Conservation (phyloP, 352 stramenopile genomes). For the Thalassiosira livingstoniorum region DNA sequence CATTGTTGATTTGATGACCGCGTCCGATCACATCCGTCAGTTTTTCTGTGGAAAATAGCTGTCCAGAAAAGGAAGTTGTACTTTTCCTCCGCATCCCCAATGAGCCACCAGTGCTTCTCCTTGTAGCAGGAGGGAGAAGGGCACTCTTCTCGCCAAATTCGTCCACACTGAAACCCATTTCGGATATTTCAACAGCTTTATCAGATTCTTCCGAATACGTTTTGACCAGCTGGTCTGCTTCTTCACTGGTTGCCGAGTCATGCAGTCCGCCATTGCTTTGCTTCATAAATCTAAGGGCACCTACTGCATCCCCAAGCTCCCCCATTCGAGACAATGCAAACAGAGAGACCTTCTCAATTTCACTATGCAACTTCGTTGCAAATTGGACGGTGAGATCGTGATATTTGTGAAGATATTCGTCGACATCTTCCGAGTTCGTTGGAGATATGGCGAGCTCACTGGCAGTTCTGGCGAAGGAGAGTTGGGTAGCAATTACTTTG, state of each 20-base stretch:
- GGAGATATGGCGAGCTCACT: constrained; percentile 4
- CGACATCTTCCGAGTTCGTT: not conserved
- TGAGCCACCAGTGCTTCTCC: not conserved
- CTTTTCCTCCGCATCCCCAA: not conserved
- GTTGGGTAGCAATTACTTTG: constrained; percentile 11
- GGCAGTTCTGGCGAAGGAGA: not conserved
- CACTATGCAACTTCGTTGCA: constrained; percentile 47
- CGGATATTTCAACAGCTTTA: not conserved
- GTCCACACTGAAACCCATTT: constrained; percentile 15
- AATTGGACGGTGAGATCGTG: constrained; percentile 52
- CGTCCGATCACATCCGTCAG: constrained; percentile 21
- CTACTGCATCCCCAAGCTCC: constrained; percentile 65
- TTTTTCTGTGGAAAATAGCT: constrained; percentile 46
- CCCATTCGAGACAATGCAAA: constrained; percentile 66
- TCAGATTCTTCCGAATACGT: not conserved
- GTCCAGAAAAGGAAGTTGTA: not conserved
- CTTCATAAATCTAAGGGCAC: constrained; percentile 46
- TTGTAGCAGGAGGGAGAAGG: constrained; percentile 25
- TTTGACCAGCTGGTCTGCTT: not conserved
- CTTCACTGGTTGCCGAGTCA: not conserved
- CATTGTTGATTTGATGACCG: constrained; percentile 33
- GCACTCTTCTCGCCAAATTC: constrained; percentile 32
- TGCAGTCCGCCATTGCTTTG: not conserved
- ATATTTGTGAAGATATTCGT: constrained; percentile 10
- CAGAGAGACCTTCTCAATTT: constrained; percentile 78